phyloP scores from a whole-genome alignment of 2,329 filamentous ascomycete genomes.

The Exophiala lecanii-corni region DNA sequence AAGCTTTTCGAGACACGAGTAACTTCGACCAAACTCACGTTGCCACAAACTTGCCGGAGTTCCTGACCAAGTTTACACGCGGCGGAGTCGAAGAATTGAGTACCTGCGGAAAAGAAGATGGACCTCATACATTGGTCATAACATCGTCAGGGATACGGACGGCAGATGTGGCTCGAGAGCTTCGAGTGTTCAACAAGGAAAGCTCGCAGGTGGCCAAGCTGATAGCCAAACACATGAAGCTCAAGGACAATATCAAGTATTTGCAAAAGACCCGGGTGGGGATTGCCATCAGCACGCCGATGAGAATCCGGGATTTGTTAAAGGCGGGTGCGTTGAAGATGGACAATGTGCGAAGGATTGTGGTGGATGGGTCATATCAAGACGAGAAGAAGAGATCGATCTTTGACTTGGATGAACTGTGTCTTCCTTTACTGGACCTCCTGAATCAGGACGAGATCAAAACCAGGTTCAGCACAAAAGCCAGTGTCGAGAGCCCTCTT shows the following conservation, averaged over 20 bases:
- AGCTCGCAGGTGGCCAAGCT: slow-evolving; percentile 78
- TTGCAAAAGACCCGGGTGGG: slow-evolving; percentile 67
- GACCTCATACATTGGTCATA: slow-evolving; percentile 85
- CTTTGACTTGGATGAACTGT: slow-evolving; percentile 91
- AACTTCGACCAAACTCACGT: slow-evolving; percentile 63
- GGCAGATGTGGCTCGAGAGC: slow-evolving; percentile 66
- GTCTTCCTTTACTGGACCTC: slow-evolving; percentile 72
- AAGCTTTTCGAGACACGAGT: slow-evolving; percentile 73
- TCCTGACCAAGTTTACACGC: slow-evolving; percentile 60
- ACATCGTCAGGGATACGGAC: slow-evolving; percentile 78
- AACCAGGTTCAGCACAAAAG: slow-evolving; percentile 12
- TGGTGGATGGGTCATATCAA: slow-evolving; percentile 88
- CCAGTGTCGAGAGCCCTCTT: slow-evolving; percentile 9
- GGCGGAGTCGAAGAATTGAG: slow-evolving; percentile 57
- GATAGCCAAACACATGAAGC: slow-evolving; percentile 97
- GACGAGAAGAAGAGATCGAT: slow-evolving; percentile 92
- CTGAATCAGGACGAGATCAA: slow-evolving; percentile 64
- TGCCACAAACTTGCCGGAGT: slow-evolving; percentile 69
- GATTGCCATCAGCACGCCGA: slow-evolving; percentile 85
- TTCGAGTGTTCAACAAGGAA: slow-evolving; percentile 35
- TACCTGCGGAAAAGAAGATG: slow-evolving; percentile 63
- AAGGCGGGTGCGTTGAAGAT: slow-evolving; percentile 75
- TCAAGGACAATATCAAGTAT: slow-evolving; percentile 76
- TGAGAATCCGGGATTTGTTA: slow-evolving; percentile 74
- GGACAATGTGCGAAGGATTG: slow-evolving; percentile 67